phyloP scores from a whole-genome alignment of 345 rosid genomes.

The Acer yangbiense region DNA sequence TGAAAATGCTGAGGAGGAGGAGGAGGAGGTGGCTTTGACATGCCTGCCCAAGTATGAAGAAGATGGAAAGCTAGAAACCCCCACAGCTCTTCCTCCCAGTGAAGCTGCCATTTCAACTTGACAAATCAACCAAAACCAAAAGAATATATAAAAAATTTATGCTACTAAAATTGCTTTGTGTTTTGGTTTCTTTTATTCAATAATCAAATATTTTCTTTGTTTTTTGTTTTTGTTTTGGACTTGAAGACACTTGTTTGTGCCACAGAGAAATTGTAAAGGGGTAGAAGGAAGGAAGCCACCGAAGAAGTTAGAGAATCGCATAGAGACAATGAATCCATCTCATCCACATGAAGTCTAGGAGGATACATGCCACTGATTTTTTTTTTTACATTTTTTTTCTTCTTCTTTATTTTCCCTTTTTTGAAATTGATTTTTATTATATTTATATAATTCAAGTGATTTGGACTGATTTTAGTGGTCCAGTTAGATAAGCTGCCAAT shows the following conservation, averaged over 20 bases:
- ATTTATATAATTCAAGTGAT: background rate
- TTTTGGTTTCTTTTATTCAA: slow-evolving; percentile 6
- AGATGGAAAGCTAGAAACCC: slow-evolving; percentile 57
- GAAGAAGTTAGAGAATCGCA: slow-evolving; percentile 15
- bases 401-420: background rate
- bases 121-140: background rate
- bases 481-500: background rate
- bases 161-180: background rate
- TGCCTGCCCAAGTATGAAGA: slow-evolving; percentile 41
- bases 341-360: slow-evolving; percentile 46
- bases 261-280: background rate
- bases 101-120: slow-evolving; percentile 44
- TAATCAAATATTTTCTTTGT: slow-evolving; percentile 4
- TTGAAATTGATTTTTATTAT: slow-evolving; percentile 16
- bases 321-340: slow-evolving; percentile 22
- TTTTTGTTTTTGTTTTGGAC: background rate
- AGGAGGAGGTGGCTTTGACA: slow-evolving; percentile 24
- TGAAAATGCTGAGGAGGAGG: slow-evolving; percentile 30
- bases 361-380: slow-evolving; percentile 50
- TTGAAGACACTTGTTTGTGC: background rate
- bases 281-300: slow-evolving; percentile 9
- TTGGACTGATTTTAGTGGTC: slow-evolving; percentile 2
- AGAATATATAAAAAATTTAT: background rate
- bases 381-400: slow-evolving; percentile 7
- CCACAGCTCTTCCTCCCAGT: slow-evolving; percentile 51